Evolutionary conservation across 129 eudicot genomes (phyloP), one percentile per base, ranked within the genome.

Genomic region (Flaveria bidentis): DNA sequence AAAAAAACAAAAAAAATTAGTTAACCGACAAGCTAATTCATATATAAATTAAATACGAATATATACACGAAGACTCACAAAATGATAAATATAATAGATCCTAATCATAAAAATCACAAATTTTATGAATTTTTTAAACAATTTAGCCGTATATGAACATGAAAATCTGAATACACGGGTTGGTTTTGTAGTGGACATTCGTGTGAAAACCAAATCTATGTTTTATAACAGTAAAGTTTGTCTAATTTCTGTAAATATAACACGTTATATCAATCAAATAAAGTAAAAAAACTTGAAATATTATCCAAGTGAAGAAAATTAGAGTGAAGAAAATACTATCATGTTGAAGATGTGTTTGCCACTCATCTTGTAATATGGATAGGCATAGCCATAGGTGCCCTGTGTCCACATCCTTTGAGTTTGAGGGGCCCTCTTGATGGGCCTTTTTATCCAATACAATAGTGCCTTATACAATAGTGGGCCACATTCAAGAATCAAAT

Each of bases 291-390:
- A 36, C 41, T 36, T 36, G 41, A 36, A 36, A 36, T 36, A 36
- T 45, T 45, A 45, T 45, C 3, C 13, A 45, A 9, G 50, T 45
- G 50, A 45, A 45, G 8, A 45, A 45, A 45, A 9, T 45, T 9
- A 45, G 39, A 20, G 52, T 57, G 47, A 52, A 51, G 3, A 52
- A 77, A 68, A 58, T 44, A 69, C 25, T 58, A 61, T 51, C 55
- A 5, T 20, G 58, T 55, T 80, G 71, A 46, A 45, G 80, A 80
- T 74, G 80, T 67, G 71, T 67, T 55, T 80, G 84, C 84, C 80
- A 74, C 80, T 66, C 47, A n/a, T 57, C 67, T 80, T 26, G 58
- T 66, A 74, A 67, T 69, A 70, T n/a, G 13, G 15, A 67, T 67
- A 23, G 56, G 70, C 22, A 0, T n/a, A n/a, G n/a, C n/a, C 67